A percentile compares a stretch with the other conserved stretches of the same genome.
Evolutionary conservation across 2,329 filamentous ascomycete species (phyloP).

Genomic region (Thielaviopsis ethacetica): DNA sequence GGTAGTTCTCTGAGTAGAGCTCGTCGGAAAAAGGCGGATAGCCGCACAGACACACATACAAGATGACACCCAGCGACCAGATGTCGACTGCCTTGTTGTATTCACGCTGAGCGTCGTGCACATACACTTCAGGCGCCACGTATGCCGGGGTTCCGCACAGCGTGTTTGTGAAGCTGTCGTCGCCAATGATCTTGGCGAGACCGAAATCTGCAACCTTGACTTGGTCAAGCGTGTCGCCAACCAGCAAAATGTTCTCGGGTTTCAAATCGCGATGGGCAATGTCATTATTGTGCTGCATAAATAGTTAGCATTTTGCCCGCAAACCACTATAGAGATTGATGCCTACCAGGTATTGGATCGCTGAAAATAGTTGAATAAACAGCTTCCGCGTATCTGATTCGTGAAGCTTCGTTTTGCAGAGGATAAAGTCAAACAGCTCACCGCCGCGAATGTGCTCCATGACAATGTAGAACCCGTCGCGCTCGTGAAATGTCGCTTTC

Average conservation of each 20-base stretch:
- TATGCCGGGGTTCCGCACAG: conserved; percentile 95
- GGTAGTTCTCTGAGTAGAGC: conserved; percentile 62
- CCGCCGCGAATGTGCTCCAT: conserved; percentile 82
- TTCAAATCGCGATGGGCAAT: conserved; percentile 98
- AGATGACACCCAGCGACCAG: conserved; percentile 92
- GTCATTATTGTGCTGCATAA: conserved; percentile 70
- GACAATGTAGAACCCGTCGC: conserved; percentile 77
- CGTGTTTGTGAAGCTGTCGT: conserved; percentile 94
- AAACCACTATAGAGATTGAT: not conserved
- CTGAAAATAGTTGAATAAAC: conserved; percentile 82
- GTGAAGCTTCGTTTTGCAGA: conserved; percentile 73
- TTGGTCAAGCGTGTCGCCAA: conserved; percentile 63
- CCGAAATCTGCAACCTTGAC: conserved; percentile 95
- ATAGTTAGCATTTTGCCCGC: conserved; percentile 3
- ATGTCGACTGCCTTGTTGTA: conserved; percentile 93
- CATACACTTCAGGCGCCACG: conserved; percentile 87
- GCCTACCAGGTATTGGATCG: conserved; percentile 82
- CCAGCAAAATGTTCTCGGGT: conserved; percentile 84
- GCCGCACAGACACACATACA: conserved; percentile 93
- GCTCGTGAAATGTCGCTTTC: conserved; percentile 89
- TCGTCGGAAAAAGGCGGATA: conserved; percentile 97
- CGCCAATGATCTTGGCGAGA: conserved; percentile 93
- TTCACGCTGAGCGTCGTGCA: conserved; percentile 56
- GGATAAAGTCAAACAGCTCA: conserved; percentile 90
- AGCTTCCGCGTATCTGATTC: conserved; percentile 75